A percentile compares a stretch with the other conserved stretches of the same genome.
phyloP scores from a whole-genome alignment of 2,329 filamentous ascomycete genomes.

The Hansfordia pulvinata region DNA sequence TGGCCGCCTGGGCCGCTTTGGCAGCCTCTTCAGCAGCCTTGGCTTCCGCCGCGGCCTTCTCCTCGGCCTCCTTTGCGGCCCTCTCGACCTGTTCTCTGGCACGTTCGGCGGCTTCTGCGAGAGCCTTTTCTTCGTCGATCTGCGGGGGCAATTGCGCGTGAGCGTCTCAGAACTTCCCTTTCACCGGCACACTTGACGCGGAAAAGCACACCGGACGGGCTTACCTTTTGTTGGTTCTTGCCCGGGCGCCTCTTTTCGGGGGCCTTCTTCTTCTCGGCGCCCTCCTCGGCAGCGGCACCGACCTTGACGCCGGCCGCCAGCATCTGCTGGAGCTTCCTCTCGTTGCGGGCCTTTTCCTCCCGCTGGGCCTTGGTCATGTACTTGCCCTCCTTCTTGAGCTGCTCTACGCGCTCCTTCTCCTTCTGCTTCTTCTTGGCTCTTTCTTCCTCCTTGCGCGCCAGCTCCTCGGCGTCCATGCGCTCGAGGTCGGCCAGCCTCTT shows the following conservation, averaged over 20 bases:
- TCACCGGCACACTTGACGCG: slow-evolving; percentile 1
- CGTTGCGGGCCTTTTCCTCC: slow-evolving; percentile 66
- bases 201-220: slow-evolving; percentile 2
- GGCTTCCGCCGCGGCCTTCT: slow-evolving; percentile 43
- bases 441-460: slow-evolving; percentile 56
- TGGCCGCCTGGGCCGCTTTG: slow-evolving; percentile 38
- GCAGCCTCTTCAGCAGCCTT: slow-evolving; percentile 42
- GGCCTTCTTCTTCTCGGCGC: slow-evolving; percentile 62
- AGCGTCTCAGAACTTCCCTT: neutral
- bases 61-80: slow-evolving; percentile 45
- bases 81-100: slow-evolving; percentile 56
- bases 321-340: slow-evolving; percentile 76
- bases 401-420: slow-evolving; percentile 75
- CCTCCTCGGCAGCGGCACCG: slow-evolving; percentile 37
- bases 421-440: slow-evolving; percentile 71
- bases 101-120: slow-evolving; percentile 67
- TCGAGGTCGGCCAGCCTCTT: slow-evolving; percentile 53
- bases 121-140: slow-evolving; percentile 63
- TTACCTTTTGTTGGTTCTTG: slow-evolving; percentile 40
- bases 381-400: slow-evolving; percentile 79
- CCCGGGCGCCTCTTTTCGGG: slow-evolving; percentile 68
- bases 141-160: slow-evolving; percentile 17
- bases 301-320: slow-evolving; percentile 64
- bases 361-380: slow-evolving; percentile 78
- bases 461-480: slow-evolving; percentile 50